Base-by-base conservation (phyloP, 768 basidiomycete genomes). In the Serendipita vermifera region DNA sequence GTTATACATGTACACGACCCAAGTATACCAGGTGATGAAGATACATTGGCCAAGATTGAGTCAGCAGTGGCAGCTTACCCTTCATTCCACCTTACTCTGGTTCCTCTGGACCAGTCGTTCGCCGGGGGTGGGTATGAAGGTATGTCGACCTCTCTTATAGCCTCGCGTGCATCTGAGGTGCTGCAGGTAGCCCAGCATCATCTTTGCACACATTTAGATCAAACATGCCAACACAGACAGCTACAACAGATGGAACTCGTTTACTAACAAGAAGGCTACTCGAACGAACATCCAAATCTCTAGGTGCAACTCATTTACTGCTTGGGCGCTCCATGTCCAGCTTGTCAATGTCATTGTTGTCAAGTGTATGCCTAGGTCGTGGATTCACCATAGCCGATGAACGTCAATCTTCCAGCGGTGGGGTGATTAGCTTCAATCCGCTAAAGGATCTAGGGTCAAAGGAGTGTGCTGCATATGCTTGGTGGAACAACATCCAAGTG, bases 271-370 rank as follows among this genome's bases (percentile, higher is more conserved):
- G 86, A 17, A 68, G 88, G n/a, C 71, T 91, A 11, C 71, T 89
- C 24, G 69, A 88, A 15, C 74, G 85, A 61, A 81, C 83, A 0
- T 81, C 87, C 3, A 68, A 70, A 24, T 72, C 75, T 1, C 75
- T 71, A 3, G 65, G 67, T 3, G 80, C 80, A n/a, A 87, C 87
- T 0, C 87, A 90, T 65, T 71, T 90, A 14, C 72, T 89, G 13
- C 74, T 89, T 11, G 88, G 88, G 59, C 83, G 86, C 13, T 82
- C 81, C 1, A 70, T 88, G n/a, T 89, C 88, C 1, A 80, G 82
- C 0, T 71, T 90, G 0, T 86, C 87, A 0, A 75, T 89, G 31
- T 77, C 79, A 20, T 69, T 89, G 20, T 83, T 89, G 57, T 80
- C 85, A 2, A 79, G 77, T 9, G 80, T 90, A 39, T 75, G 84